Evolutionary conservation across 108 stramenopile species (phyloP).

Genomic region (Aurantiochytrium sp.): DNA sequence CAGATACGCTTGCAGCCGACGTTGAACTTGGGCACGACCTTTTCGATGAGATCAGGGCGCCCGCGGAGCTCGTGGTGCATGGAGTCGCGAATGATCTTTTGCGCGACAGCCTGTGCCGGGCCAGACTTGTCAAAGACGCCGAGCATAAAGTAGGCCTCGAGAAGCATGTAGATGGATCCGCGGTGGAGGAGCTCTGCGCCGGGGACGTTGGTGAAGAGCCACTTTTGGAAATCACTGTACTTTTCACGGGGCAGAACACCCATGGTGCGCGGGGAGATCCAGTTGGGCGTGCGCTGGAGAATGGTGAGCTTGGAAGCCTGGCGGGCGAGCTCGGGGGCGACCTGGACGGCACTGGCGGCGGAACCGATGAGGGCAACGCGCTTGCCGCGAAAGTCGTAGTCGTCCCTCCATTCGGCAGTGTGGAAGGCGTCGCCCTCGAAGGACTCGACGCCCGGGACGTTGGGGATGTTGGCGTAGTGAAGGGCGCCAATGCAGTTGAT

Average conservation of each 20-base stretch:
- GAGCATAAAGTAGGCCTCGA: constrained; percentile 7
- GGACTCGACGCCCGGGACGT: not conserved
- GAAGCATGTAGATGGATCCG: not conserved
- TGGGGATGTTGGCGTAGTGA: not conserved
- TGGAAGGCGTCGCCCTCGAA: not conserved
- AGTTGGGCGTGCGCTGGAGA: constrained; percentile 6
- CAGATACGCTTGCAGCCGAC: constrained; percentile 13
- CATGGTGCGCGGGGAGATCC: not conserved
- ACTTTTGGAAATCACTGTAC: not conserved
- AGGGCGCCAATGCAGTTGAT: constrained; percentile 1
- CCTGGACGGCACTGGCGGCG: not conserved
- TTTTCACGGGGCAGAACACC: not conserved
- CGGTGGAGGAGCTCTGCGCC: not conserved
- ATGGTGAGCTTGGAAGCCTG: not conserved
- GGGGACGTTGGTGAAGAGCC: not conserved
- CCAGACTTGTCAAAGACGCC: constrained; percentile 13
- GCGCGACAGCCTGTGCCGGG: not conserved
- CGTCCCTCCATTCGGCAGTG: not conserved
- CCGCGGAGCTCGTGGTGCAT: not conserved
- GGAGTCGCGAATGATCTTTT: not conserved
- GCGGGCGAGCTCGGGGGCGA: not conserved
- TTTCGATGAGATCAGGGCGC: not conserved
- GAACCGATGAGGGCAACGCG: not conserved
- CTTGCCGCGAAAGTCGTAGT: not conserved
- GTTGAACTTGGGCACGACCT: not conserved